phyloP scores from a whole-genome alignment of 169 alveolate species.

The Besnoitia besnoiti region DNA sequence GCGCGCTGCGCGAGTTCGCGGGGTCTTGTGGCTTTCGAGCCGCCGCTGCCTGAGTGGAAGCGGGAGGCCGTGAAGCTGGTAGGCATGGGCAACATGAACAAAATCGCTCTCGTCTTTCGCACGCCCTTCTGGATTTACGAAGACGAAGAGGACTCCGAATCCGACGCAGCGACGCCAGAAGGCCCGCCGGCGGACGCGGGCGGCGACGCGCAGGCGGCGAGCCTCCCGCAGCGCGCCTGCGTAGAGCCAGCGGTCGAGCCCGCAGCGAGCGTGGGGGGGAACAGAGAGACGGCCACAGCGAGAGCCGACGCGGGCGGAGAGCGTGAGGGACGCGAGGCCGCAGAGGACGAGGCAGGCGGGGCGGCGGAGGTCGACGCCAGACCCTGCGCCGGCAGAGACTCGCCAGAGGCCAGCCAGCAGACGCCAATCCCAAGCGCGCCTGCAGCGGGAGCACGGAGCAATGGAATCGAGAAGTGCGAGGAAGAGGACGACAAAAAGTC shows the following conservation, averaged over 20 bases:
- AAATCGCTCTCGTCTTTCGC: slow-evolving; percentile 24
- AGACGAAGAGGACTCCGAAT: slow-evolving; percentile 1
- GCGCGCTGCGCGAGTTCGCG: neutral
- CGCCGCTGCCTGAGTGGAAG: slow-evolving; percentile 53
- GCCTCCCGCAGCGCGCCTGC: neutral
- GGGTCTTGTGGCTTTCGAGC: slow-evolving; percentile 37
- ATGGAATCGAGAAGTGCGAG: no score
- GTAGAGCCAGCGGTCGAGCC: neutral
- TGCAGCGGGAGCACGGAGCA: no score
- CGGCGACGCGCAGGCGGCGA: neutral
- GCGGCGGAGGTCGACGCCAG: neutral
- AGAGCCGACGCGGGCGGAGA: neutral
- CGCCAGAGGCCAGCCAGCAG: no score
- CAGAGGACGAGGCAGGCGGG: neutral
- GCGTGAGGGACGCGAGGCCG: neutral
- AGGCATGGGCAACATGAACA: slow-evolving; percentile 56
- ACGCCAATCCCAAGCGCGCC: no score
- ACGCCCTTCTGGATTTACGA: slow-evolving; percentile 35
- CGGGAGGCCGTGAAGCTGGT: neutral
- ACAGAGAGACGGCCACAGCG: slow-evolving; percentile 32
- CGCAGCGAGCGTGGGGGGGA: slow-evolving; percentile 12
- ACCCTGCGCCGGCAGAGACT: no score
- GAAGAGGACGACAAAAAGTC: no score
- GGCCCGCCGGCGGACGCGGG: neutral
- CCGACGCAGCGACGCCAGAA: neutral